Evolutionary conservation across 2,329 filamentous ascomycete species (phyloP).

Genomic region (Colletotrichum paranaense): DNA sequence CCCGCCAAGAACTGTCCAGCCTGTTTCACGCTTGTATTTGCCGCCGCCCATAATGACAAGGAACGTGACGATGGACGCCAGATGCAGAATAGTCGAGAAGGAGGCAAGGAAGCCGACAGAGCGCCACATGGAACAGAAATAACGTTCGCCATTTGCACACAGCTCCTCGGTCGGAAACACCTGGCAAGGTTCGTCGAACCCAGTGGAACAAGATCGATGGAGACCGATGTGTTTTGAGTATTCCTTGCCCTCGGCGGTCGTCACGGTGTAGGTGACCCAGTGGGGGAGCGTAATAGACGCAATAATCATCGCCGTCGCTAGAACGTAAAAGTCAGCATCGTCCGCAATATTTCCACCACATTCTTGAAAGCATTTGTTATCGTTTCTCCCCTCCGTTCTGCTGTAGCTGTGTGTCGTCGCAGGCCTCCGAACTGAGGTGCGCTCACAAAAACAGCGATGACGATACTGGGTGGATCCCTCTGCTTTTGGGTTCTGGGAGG

Average conservation of each 20-base stretch:
- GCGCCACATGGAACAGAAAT: constrained; percentile 94
- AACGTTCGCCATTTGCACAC: constrained; percentile 72
- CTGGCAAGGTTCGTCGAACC: constrained; percentile 69
- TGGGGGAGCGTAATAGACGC: constrained; percentile 75
- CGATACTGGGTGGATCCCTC: constrained; percentile 34
- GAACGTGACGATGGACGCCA: constrained; percentile 84
- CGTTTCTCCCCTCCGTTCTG: background rate
- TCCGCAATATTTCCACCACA: background rate
- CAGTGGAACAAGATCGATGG: constrained; percentile 81
- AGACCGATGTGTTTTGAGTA: constrained; percentile 77
- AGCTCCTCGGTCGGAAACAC: constrained; percentile 76
- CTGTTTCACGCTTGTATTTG: constrained; percentile 80
- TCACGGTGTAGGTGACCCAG: constrained; percentile 76
- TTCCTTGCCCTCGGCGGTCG: constrained; percentile 56
- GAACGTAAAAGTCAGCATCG: constrained; percentile 43
- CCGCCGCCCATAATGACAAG: constrained; percentile 81
- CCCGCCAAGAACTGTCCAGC: constrained; percentile 81
- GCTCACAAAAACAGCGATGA: constrained; percentile 13
- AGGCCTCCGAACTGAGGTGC: background rate
- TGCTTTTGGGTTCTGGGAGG: background rate
- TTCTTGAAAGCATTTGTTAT: background rate
- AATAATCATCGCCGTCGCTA: constrained; percentile 79
- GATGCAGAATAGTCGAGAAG: constrained; percentile 83
- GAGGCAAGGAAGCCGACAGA: constrained; percentile 89
- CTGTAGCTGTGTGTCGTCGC: background rate